Conservation (phyloP, 768 basidiomycete genomes). For the Amanita exitialis region DNA sequence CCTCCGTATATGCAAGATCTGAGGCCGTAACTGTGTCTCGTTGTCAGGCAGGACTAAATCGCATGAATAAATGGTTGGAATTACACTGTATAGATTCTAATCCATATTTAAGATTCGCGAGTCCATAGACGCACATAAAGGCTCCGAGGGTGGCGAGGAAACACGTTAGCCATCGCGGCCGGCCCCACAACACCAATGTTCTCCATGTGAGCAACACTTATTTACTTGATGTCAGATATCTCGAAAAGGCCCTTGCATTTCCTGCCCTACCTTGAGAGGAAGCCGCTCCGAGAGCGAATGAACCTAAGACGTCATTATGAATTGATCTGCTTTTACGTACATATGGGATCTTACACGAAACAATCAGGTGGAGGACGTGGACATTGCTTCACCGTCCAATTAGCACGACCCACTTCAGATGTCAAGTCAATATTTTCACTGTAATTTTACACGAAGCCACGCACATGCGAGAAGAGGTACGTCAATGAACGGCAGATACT, state of each 20-base stretch:
- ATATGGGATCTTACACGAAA: background rate
- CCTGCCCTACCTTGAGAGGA: background rate
- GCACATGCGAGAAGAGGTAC: constrained; percentile 11
- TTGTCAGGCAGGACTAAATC: background rate
- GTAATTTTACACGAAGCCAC: background rate
- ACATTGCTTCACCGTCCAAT: background rate
- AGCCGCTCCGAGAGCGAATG: background rate
- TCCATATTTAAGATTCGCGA: background rate
- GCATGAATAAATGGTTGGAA: background rate
- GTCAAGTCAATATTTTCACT: background rate
- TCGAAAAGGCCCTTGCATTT: background rate
- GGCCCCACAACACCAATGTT: background rate
- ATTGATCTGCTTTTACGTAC: background rate
- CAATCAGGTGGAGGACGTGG: background rate
- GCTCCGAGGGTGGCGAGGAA: background rate
- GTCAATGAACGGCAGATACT: constrained; percentile 19
- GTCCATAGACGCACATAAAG: background rate
- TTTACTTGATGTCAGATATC: background rate
- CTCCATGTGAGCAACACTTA: constrained; percentile 2
- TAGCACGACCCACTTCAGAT: background rate
- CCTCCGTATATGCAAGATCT: background rate
- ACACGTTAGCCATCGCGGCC: background rate
- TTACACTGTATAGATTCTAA: background rate
- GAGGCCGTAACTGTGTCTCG: background rate
- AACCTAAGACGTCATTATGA: background rate